phyloP scores from a whole-genome alignment of 129 eudicot species.

The Tanacetum coccineum region DNA sequence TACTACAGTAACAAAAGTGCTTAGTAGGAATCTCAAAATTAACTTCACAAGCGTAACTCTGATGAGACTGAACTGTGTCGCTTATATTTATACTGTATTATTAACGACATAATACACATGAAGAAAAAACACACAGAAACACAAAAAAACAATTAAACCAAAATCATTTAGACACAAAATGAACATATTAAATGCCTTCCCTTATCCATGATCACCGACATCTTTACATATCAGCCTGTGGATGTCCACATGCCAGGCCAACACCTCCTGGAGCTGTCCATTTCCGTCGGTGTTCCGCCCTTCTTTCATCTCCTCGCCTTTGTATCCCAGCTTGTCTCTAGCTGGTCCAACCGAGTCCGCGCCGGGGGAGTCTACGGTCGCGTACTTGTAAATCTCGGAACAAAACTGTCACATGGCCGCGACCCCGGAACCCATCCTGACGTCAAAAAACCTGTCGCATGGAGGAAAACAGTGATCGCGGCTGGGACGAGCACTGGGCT shows the following conservation, averaged over 20 bases:
- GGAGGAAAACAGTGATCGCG: slow-evolving; percentile 34
- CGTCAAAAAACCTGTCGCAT: slow-evolving; percentile 53
- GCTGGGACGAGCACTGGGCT: slow-evolving; percentile 70
- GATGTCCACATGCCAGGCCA: slow-evolving; percentile 27
- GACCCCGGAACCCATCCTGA: slow-evolving; percentile 57
- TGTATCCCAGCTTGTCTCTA: slow-evolving; percentile 36
- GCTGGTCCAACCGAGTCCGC: slow-evolving; percentile 51
- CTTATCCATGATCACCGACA: background rate
- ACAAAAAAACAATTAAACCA: background rate
- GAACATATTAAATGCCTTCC: background rate
- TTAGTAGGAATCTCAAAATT: no score
- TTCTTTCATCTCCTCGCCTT: slow-evolving; percentile 54
- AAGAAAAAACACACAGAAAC: background rate
- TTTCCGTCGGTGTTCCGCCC: slow-evolving; percentile 43
- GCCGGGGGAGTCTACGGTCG: slow-evolving; percentile 45
- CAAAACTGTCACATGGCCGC: slow-evolving; percentile 53
- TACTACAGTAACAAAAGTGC: no score
- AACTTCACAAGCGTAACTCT: no score
- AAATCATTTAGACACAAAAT: background rate
- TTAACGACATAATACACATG: background rate
- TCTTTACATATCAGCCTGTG: slow-evolving; percentile 24
- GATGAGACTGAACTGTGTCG: no score
- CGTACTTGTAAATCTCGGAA: slow-evolving; percentile 65
- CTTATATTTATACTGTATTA: background rate
- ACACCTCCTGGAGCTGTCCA: slow-evolving; percentile 22